Percentiles rank a stretch among this genome's conserved stretches.
Conservation (phyloP, 75 land plant species). For the Cupressus sempervirens region DNA sequence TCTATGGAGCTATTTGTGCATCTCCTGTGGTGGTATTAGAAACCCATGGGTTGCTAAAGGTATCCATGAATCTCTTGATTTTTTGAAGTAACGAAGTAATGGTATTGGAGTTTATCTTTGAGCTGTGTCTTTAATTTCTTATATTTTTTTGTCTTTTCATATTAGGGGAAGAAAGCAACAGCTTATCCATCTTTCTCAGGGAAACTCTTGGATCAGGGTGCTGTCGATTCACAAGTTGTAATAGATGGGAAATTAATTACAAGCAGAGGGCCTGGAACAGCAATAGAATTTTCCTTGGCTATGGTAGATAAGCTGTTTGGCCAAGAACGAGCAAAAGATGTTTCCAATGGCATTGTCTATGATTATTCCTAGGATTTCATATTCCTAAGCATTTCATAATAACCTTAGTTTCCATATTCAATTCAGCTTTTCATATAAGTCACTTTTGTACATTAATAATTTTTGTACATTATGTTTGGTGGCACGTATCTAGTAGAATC, state of each 20-base stretch:
- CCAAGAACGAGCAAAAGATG: slow-evolving; percentile 52
- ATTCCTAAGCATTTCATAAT: background rate
- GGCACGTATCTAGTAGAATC: background rate
- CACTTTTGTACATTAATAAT: background rate
- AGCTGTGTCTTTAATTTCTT: background rate
- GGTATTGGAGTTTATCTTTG: background rate
- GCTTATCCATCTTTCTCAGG: slow-evolving; percentile 57
- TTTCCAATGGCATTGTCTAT: slow-evolving; percentile 76
- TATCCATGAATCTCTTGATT: slow-evolving; percentile 16
- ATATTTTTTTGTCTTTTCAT: slow-evolving; percentile 6
- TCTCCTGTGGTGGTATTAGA: slow-evolving; percentile 64
- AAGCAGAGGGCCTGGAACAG: slow-evolving; percentile 67
- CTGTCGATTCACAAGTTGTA: slow-evolving; percentile 51
- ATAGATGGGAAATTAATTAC: slow-evolving; percentile 84
- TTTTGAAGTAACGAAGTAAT: background rate
- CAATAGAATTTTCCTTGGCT: slow-evolving; percentile 75
- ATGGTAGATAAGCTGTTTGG: slow-evolving; percentile 77
- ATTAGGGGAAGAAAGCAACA: slow-evolving; percentile 63
- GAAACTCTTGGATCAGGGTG: slow-evolving; percentile 42
- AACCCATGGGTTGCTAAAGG: slow-evolving; percentile 57
- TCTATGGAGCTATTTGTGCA: slow-evolving; percentile 72
- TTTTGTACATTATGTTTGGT: background rate
- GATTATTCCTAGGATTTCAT: slow-evolving; percentile 27
- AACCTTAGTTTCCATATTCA: background rate
- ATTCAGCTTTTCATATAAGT: background rate